Evolutionary conservation across 2,329 filamentous ascomycete species (phyloP), one percentile per base, ranked within the genome.

Genomic region (Alternaria solani): DNA sequence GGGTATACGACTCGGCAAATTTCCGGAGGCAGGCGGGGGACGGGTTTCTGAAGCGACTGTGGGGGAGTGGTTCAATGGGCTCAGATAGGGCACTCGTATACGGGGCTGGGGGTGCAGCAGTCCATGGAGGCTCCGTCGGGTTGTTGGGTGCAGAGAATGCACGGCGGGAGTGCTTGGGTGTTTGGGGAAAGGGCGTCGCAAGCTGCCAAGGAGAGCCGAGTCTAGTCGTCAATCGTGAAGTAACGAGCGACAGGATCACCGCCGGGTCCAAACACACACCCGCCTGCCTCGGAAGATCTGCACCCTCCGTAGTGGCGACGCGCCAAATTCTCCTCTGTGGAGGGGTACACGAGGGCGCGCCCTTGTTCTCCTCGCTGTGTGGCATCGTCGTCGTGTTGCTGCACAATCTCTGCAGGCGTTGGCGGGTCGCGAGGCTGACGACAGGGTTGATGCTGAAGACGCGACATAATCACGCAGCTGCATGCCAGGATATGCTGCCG

Each of bases 201-300:
- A 67, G 62, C 60, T 64, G 66, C 68, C 68, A 69, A 69, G 68
- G 48, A 64, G 60, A 47, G 41, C 55, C 59, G 61, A 63, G 49
- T 53, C 62, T 51, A 62, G 46, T 61, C 44, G 42, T 58, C 51
- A 55, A 36, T 59, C 26, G 36, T 58, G 38, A 55, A 62, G 57
- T 61, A 64, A 63, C 59, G 61, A 63, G 54, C 62, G 66, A 64
- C 64, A 41, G 38, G 56, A 52, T 47, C 60, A 52, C 53, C 43
- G 44, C 61, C 55, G 39, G 58, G 51, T 46, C 51, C 57, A 46
- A 42, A 34, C 36, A 16, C 16, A 47, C 28, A 36, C 38, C 32
- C 53, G 57, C 41, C 61, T 55, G 36, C 23, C 25, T 55, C 53
- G 56, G 54, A 55, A 38, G 58, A 61, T 52, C 51, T 46, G 51